Conservation (phyloP, 2,329 filamentous ascomycete species). For the Epichloe bromicola region DNA sequence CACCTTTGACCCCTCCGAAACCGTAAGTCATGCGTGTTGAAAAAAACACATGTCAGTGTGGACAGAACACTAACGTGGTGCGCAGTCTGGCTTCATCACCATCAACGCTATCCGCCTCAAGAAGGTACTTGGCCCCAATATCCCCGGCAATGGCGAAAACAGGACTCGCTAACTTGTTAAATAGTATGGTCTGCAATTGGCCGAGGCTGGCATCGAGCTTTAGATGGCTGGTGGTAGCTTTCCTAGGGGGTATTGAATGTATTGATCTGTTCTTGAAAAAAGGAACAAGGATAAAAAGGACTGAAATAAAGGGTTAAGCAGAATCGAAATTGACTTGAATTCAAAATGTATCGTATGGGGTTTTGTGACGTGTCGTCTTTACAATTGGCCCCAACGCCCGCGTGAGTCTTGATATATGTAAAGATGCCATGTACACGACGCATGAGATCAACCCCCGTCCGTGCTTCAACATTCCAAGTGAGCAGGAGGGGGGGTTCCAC, state of each 20-base stretch:
- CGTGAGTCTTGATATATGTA: too few relatives aligned
- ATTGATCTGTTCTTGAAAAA: not conserved
- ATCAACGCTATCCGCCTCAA: slow-evolving; percentile 53
- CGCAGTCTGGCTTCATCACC: slow-evolving; percentile 38
- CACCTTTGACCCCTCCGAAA: slow-evolving; percentile 28
- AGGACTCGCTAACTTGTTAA: not conserved
- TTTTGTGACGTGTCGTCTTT: too few relatives aligned
- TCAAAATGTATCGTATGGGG: not conserved
- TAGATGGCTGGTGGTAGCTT: not conserved
- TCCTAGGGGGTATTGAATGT: too few relatives aligned
- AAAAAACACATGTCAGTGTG: not conserved
- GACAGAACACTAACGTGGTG: not conserved
- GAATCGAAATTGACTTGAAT: too few relatives aligned
- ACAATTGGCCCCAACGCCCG: too few relatives aligned
- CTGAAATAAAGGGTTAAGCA: too few relatives aligned
- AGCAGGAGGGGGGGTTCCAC: too few relatives aligned
- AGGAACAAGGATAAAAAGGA: too few relatives aligned
- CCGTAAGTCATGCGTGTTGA: slow-evolving; percentile 8
- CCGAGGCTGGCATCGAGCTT: slow-evolving; percentile 1
- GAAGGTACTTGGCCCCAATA: slow-evolving; percentile 15
- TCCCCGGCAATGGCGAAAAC: not conserved
- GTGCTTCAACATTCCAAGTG: too few relatives aligned
- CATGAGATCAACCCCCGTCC: too few relatives aligned
- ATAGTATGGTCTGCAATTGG: slow-evolving; percentile 2
- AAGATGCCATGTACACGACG: too few relatives aligned